Evolutionary conservation across 345 rosid genomes (phyloP), one percentile per base, ranked within the genome.

Genomic region (Eucalyptus albens): DNA sequence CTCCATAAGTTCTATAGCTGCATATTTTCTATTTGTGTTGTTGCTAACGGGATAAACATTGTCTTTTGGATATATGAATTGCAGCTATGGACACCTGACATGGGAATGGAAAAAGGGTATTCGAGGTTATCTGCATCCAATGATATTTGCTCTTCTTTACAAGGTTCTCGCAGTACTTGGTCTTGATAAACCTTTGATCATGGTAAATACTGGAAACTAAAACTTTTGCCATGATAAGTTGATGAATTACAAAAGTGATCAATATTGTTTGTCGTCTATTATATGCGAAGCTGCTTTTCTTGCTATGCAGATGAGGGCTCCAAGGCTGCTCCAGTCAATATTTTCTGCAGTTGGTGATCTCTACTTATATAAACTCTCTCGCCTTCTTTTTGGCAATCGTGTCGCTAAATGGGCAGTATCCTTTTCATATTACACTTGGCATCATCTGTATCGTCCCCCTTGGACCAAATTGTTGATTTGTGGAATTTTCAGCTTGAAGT

Each of bases 51-150:
- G 27, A 72, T 72, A 9, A 37, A 72, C 45, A 11, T 37, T 72
- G 83, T 37, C 12, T 37, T 13, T 72, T 29, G 24, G 49, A 42
- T 85, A 37, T 55, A 29, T 44, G 21, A 31, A 42, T 60, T 83
- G 88, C 89, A 98, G 99, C 88, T 96, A 97, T 90, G 99, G 99
- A 83, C 97, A 97, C 90, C 88, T 97, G 97, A 96, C 98, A 31
- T 97, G 98, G 99, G 99, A 98, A 89, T 98, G 98, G 98, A 91
- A 95, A 93, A 93, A 94, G 91, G 97, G 99, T 29, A 95, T 97
- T 87, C 94, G 99, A 86, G 94, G 99, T 94, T 98, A 96, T 92
- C 92, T 97, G 94, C 98, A 98, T 92, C 99, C 99, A 1, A 90
- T 97, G 96, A 44, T 97, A 56, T 98, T 98, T 91, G 94, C 95